Evolutionary conservation across 352 stramenopile genomes (phyloP), one percentile per base, ranked within the genome.

Genomic region (Globisporangium mamillatum): DNA sequence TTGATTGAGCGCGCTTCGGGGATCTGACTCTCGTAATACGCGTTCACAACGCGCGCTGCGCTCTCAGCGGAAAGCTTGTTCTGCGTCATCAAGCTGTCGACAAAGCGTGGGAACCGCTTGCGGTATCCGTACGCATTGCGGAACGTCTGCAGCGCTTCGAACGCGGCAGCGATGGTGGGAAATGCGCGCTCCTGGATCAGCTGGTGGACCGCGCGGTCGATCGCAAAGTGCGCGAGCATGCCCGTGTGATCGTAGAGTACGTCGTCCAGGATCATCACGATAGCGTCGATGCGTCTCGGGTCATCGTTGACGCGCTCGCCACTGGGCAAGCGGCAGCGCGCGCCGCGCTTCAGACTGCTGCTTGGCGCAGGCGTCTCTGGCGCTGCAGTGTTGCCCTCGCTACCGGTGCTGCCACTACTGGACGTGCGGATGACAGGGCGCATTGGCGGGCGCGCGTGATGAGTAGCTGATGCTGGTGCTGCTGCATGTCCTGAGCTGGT

Each of bases 241-340:
- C 79, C 81, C 57, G 88, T 91, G 71, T 95, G 88, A 68, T 94
- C 86, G 71, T 92, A 95, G 44, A 95, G 73, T 44, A 95, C 88
- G 73, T 95, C 88, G 62, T 95, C 88, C 25, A 95, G 78, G 71
- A 92, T 93, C 77, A 95, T 91, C 46, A 90, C 82, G 20, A 95
- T 74, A 1, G 88, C 88, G 46, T 91, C 80, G 38, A 95, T 79
- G 54, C 85, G 85, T n/a, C 85, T 77, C 54, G 75, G 75, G 68
- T 79, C 72, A 24, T 77, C 72, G 55, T 78, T 55, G 38, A 74
- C 63, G 18, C 77, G 75, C 64, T 78, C 77, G 50, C 75, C 75
- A 46, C 72, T 80, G 44, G 74, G 74, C 34, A 80, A 63, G 4
- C 76, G 76, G 16, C 67, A 68, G 50, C 71, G 76, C 60, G 57